Base-by-base conservation (phyloP, 768 basidiomycete species). In the Stropharia rugosoannulata region DNA sequence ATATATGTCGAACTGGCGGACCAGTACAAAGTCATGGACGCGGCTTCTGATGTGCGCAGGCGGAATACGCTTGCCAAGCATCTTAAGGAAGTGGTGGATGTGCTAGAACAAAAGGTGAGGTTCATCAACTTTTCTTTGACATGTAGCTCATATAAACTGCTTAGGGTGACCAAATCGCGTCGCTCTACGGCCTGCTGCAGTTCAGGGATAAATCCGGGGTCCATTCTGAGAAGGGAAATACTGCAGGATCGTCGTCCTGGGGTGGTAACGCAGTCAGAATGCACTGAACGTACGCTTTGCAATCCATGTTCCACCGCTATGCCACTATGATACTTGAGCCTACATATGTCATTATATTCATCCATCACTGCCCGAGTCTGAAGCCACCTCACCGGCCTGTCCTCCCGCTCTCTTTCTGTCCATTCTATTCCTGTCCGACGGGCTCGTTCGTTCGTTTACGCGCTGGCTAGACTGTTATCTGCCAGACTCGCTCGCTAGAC, bases 91-190 rank as follows among this genome's bases (percentile, higher is more conserved):
- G 93, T 98, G 7, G 92, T 98, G 45, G 92, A 96, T 67, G 78
- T 90, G 43, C 77, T 99, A 38, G 97, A 98, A 65, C 84, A 87
- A 63, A 98, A 95, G 88, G 95, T 91, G 58, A 56, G 64, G 69
- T 49, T 32, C 38, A 50, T 27, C 37, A 32, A 32, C 32, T 50
- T 27, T 13, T n/a, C 10, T 15, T 35, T 56, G 48, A 49, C 53
- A 52, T 22, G 22, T 22, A 22, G 22, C 22, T 22, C 4, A 22
- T 22, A 22, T 22, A 22, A n/a, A n/a, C 5, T 37, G 9, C 3
- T 22, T 66, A 94, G 92, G 94, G 94, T 19, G 91, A 96, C 73
- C 94, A 96, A 70, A 95, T 98, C 55, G 89, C 93, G n/a, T 84
- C 89, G 0, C 70, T 97, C 22, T 95, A 95, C 70, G 91, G 92